Base-by-base conservation (phyloP, 2,329 filamentous ascomycete species). In the Chrysoporthe puriensis region DNA sequence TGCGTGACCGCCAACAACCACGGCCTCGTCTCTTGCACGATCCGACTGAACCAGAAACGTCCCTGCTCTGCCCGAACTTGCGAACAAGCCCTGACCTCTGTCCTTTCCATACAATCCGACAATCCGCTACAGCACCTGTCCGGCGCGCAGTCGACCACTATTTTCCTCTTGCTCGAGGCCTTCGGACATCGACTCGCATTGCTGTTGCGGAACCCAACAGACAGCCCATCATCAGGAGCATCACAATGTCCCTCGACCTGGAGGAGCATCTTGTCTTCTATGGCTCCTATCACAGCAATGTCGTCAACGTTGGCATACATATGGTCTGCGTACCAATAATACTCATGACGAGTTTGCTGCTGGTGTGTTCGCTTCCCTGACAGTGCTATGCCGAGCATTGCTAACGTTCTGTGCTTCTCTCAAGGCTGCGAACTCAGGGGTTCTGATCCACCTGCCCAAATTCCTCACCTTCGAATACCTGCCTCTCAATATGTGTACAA, bases 191-290 rank as follows among this genome's bases (percentile, higher is more conserved):
- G 11, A 32, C 16, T 60, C 40, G 4, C 8, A 8, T 8, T 21
- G 36, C 34, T 21, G n/a, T 42, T 43, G 42, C n/a, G 40, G 18
- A 11, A 26, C n/a, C 4, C 36, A 21, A 34, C 11, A 16, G 14
- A 32, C 16, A 46, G 43, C n/a, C 42, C 8, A n/a, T 14, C 36
- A 18, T 6, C 34, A 42, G 14, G n/a, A 36, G 26, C 36, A 50
- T 34, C 48, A 68, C 70, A 70, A 90, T 90, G 87, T 87, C 88
- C 73, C 86, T 96, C 75, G 90, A 94, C 75, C 85, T 96, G 63
- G 92, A 96, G 82, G 91, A 89, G 77, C 92, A 95, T 76, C 84
- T 96, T 74, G 88, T 88, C 79, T 94, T 94, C 81, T 96, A 96
- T 82, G 92, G 92, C 77, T 87, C 91, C 68, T 95, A 96, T 77